Conservation (phyloP, 2,329 filamentous ascomycete genomes). For the Phaeosphaeria sp. region DNA sequence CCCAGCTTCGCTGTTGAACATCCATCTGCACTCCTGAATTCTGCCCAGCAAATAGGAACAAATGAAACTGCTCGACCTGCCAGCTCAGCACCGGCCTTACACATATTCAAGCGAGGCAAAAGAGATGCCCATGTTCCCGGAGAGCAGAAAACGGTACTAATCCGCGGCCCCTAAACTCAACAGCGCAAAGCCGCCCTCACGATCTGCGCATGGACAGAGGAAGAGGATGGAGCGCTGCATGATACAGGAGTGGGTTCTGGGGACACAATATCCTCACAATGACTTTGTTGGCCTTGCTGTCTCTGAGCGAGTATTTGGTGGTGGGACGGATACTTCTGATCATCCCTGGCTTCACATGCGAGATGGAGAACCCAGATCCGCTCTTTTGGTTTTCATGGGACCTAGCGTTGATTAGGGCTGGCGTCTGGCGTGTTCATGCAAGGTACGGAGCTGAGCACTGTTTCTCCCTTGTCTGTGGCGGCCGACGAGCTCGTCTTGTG, state of each 20-base stretch:
- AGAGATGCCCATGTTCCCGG: slow-evolving; percentile 4
- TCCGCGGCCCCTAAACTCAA: slow-evolving; percentile 2
- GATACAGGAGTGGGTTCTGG: background rate
- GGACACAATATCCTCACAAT: background rate
- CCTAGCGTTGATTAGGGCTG: slow-evolving; percentile 18
- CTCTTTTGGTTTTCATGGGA: slow-evolving; percentile 13
- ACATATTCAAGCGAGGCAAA: slow-evolving; percentile 1
- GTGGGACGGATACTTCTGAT: slow-evolving; percentile 5
- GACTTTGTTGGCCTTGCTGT: background rate
- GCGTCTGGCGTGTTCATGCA: slow-evolving; percentile 24
- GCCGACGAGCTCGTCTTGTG: background rate
- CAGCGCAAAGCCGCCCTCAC: background rate
- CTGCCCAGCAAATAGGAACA: slow-evolving; percentile 19
- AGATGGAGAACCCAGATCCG: slow-evolving; percentile 16
- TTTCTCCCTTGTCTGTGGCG: slow-evolving; percentile 2
- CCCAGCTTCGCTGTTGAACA: slow-evolving; percentile 3
- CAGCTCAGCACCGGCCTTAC: slow-evolving; percentile 9
- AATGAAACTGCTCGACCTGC: slow-evolving; percentile 11
- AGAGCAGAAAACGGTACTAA: slow-evolving; percentile 2
- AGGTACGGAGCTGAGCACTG: slow-evolving; percentile 20
- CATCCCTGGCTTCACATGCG: slow-evolving; percentile 15
- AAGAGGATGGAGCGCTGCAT: background rate
- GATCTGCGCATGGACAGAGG: background rate
- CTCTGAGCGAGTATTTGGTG: background rate
- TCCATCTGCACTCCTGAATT: slow-evolving; percentile 25